phyloP scores from a whole-genome alignment of 768 basidiomycete genomes.

The Porpolomopsis calyptriformis region DNA sequence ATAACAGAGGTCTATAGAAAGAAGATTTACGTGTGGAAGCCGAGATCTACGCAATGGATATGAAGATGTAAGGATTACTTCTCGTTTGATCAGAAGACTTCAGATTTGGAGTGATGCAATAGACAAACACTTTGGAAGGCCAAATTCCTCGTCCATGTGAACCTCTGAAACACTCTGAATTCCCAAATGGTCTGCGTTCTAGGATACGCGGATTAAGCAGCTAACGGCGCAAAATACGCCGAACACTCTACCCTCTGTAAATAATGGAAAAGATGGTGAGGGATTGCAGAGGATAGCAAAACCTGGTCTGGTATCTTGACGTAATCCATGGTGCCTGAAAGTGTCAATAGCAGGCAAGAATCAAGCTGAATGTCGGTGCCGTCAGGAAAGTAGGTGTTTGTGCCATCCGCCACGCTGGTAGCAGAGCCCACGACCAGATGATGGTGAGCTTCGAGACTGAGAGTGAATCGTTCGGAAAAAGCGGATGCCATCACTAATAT shows the following conservation, averaged over 20 bases:
- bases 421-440: slow-evolving; percentile 25
- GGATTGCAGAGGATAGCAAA: slow-evolving; percentile 41
- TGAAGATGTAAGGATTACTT: slow-evolving; percentile 33
- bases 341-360: slow-evolving; percentile 39
- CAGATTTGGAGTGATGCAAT: slow-evolving; percentile 8
- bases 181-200: slow-evolving; percentile 55
- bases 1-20: slow-evolving; percentile 25
- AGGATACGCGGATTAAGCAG: slow-evolving; percentile 5
- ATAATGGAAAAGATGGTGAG: slow-evolving; percentile 38
- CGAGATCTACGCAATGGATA: slow-evolving; percentile 18
- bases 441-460: slow-evolving; percentile 40
- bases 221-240: background rate
- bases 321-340: slow-evolving; percentile 46
- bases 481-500: slow-evolving; percentile 37
- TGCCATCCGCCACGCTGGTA: slow-evolving; percentile 18
- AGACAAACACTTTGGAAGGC: slow-evolving; percentile 30
- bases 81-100: background rate
- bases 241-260: slow-evolving; percentile 33
- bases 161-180: slow-evolving; percentile 47
- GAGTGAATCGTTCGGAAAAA: slow-evolving; percentile 30
- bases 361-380: slow-evolving; percentile 40
- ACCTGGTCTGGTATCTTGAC: slow-evolving; percentile 26
- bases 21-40: slow-evolving; percentile 34
- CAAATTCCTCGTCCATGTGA: slow-evolving; percentile 36
- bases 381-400: slow-evolving; percentile 28